Percentiles rank a stretch among this genome's conserved stretches.
Evolutionary conservation across 768 basidiomycete species (phyloP).

Genomic region (Mrakia blollopis): DNA sequence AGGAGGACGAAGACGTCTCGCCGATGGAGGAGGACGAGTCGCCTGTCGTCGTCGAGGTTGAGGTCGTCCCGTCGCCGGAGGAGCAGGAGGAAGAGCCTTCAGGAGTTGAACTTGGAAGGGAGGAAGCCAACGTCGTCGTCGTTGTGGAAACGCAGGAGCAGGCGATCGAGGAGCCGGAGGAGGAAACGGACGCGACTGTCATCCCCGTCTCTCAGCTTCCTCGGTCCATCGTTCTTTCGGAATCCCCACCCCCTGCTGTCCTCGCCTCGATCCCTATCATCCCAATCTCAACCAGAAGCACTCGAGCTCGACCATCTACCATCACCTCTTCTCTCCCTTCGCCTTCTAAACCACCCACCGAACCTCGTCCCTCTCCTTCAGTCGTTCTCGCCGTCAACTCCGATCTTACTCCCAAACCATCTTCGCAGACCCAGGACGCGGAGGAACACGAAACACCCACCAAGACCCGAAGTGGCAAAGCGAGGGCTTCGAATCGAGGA

Average conservation of each 20-base stretch:
- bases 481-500: not conserved
- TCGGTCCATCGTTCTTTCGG: not conserved
- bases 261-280: no score
- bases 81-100: not conserved
- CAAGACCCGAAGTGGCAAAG: not conserved
- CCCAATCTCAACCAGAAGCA: not conserved
- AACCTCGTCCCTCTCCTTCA: not conserved
- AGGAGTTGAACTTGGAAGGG: not conserved
- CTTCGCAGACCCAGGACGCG: not conserved
- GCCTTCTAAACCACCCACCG: no score
- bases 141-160: not conserved
- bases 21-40: not conserved
- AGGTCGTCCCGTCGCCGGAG: no score
- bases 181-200: not conserved
- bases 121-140: not conserved
- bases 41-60: not conserved
- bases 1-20: conserved; percentile 3
- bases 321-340: not conserved
- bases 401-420: not conserved
- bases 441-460: not conserved
- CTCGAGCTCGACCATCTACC: not conserved
- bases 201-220: not conserved
- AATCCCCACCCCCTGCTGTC: not conserved
- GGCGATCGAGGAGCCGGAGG: not conserved
- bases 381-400: not conserved